phyloP scores from a whole-genome alignment of 495 filamentous ascomycete genomes.

The Penicillium tannophilum region DNA sequence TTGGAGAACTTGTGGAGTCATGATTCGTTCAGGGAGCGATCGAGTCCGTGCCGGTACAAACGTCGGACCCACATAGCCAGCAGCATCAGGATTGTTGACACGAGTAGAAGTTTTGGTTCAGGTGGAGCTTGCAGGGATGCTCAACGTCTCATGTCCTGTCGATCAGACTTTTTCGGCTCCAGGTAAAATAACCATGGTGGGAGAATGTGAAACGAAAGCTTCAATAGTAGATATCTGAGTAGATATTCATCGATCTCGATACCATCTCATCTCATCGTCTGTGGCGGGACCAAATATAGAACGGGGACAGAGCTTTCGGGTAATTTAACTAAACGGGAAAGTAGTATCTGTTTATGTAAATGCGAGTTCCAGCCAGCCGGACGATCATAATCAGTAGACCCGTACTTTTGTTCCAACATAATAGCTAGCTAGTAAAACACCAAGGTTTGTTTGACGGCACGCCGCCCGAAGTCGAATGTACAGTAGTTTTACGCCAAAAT shows the following conservation, averaged over 20 bases:
- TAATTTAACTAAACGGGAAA: background rate
- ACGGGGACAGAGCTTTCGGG: background rate
- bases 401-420: background rate
- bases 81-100: background rate
- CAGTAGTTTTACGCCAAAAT: background rate
- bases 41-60: background rate
- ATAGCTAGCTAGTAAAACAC: no score
- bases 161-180: conserved; percentile 3
- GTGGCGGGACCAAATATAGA: background rate
- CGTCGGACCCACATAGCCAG: background rate
- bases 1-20: background rate
- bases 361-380: background rate
- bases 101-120: background rate
- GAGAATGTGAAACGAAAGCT: no score
- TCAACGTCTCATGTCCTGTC: conserved; percentile 17
- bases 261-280: conserved; percentile 3
- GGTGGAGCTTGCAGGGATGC: conserved; percentile 7
- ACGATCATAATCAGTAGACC: background rate
- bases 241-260: conserved; percentile 1
- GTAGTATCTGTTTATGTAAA: background rate
- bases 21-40: background rate
- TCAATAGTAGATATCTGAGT: no score
- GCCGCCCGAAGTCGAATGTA: background rate
- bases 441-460: background rate
- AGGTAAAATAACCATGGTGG: background rate